Base-by-base conservation (phyloP, 129 eudicot species). In the Gnaphalium uliginosum region DNA sequence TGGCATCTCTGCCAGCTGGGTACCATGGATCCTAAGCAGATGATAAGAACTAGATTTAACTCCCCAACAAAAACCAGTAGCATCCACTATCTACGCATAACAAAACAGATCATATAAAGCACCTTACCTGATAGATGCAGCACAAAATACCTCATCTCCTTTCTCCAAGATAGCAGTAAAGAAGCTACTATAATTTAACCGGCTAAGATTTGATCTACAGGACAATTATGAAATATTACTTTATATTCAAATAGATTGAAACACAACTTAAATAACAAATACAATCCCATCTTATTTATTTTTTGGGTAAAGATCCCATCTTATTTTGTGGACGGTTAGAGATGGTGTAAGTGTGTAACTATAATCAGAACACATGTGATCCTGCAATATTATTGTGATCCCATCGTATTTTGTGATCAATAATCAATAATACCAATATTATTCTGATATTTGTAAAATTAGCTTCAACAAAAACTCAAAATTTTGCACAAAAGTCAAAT, bases 1-100 rank as follows among this genome's bases (percentile, higher is more conserved):
- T 41, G 98, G 98, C 98, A 93, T 93, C 86, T 93, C 98, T 59
- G 98, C 98, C 19, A 90, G 85, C 67, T 84, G 85, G n/a, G 88
- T 85, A 9, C 98, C 96, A 73, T 87, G 98, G 75, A 93, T 78
- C 85, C 98, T 92, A 76, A 56, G 3, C 58, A 51, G 59, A 68
- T 62, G 18, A 82, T 39, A 51, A 61, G 26, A 41, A 39, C 27
- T 19, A 78, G 6, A 25, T 69, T 37, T 71, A 57, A 26, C 30
- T 63, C 69, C 50, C 24, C 63, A 56, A 35, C 33, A 62, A 26
- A 30, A 30, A 14, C 21, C 68, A 63, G 37, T 2, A 29, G 11
- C 11, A 13, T 63, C 43, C 43, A 63, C 24, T 29, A 32, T 17
- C 68, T 5, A 63, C n/a, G n/a, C n/a, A 60, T 27, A 24, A 60